Conservation (phyloP, 306 rosid species). For the Calophaca sinica region DNA sequence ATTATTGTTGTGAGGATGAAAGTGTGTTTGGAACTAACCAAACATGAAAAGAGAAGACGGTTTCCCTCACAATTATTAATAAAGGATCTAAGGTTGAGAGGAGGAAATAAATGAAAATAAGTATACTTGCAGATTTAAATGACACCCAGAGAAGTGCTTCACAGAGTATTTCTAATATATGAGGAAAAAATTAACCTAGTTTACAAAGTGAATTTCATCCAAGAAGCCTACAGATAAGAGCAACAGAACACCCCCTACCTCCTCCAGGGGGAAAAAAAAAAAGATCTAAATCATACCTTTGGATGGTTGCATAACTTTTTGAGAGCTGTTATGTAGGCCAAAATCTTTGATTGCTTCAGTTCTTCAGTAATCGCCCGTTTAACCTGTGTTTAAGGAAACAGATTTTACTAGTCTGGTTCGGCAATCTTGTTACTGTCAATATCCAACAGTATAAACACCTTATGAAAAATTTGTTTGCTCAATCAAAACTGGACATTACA, state of each 20-base stretch:
- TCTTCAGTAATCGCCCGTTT: constrained; percentile 83
- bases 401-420: constrained; percentile 41
- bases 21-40: constrained; percentile 21
- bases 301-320: constrained; percentile 99
- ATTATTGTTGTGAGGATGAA: constrained; percentile 45
- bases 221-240: not conserved
- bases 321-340: constrained; percentile 92
- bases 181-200: constrained; percentile 28
- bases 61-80: constrained; percentile 20
- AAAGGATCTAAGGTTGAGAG: constrained; percentile 24
- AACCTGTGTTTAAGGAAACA: constrained; percentile 62
- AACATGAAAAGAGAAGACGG: constrained; percentile 40
- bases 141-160: constrained; percentile 29
- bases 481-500: constrained; percentile 60
- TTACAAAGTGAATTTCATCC: constrained; percentile 11
- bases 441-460: constrained; percentile 23
- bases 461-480: constrained; percentile 35
- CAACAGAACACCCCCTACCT: constrained; percentile 1
- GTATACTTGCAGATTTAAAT: constrained; percentile 4
- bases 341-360: constrained; percentile 83
- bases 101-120: constrained; percentile 22
- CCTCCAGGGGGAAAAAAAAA: constrained; percentile 15
- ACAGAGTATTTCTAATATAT: constrained; percentile 7
- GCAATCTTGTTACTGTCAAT: constrained; percentile 36
- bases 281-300: constrained; percentile 62